phyloP scores from a whole-genome alignment of 2,329 filamentous ascomycete genomes.

The Fusarium armeniacum region DNA sequence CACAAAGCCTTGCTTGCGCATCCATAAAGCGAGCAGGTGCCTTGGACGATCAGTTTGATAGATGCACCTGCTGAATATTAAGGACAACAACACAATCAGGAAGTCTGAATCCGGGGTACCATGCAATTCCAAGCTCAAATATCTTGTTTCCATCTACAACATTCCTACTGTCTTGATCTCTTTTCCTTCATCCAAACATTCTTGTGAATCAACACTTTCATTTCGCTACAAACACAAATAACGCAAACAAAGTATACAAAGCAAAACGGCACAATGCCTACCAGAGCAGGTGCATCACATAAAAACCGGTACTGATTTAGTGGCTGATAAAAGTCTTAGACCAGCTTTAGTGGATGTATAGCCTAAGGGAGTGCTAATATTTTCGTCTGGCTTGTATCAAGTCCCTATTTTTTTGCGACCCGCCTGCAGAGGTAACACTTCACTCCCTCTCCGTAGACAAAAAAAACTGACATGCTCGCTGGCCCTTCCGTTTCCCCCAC shows the following conservation, averaged over 20 bases:
- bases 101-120: neutral
- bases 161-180: neutral
- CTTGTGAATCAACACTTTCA: neutral
- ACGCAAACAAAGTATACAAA: neutral
- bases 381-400: too few relatives aligned
- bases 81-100: neutral
- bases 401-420: too few relatives aligned
- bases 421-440: neutral
- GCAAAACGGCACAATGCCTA: slow-evolving; percentile 1
- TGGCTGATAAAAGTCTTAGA: too few relatives aligned
- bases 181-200: neutral
- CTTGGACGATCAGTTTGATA: neutral
- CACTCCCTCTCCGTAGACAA: fast-evolving
- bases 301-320: too few relatives aligned
- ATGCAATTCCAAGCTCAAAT: neutral
- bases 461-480: neutral
- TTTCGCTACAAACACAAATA: neutral
- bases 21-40: neutral
- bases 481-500: neutral
- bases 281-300: neutral
- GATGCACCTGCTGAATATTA: neutral
- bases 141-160: neutral
- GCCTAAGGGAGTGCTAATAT: too few relatives aligned
- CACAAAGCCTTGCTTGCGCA: slow-evolving; percentile 35
- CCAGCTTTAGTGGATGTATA: too few relatives aligned